These are phyloP conservation scores for Scedosporium aurantiacum DNA, from an alignment of 2,329 filamentous ascomycete genomes.

Conservation along the genomic window DNA sequence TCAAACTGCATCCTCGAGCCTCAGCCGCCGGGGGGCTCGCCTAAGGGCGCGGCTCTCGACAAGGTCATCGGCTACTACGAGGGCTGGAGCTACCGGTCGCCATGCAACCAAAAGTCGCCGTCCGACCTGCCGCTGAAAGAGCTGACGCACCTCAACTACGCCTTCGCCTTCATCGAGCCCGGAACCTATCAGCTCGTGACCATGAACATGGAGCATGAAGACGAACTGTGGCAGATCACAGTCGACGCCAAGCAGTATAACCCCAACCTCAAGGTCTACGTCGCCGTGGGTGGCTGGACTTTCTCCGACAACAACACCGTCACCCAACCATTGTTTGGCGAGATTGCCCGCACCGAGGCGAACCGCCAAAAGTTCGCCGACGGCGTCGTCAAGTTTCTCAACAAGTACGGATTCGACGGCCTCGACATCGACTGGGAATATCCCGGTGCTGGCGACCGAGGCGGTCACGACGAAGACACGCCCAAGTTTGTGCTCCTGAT, in stretches of 20 bases:
- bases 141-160: constrained; percentile 15
- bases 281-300: constrained; percentile 24
- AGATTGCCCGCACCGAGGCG: background rate
- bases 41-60: background rate
- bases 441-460: constrained; percentile 9
- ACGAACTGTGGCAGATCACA: too few relatives aligned
- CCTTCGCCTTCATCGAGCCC: constrained; percentile 16
- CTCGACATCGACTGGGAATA: constrained; percentile 37
- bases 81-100: constrained; percentile 7
- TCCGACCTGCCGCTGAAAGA: constrained; percentile 6
- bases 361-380: constrained; percentile 23
- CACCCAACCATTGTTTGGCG: constrained; percentile 14
- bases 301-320: constrained; percentile 19
- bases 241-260: background rate
- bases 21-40: background rate
- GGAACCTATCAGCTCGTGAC: constrained; percentile 13
- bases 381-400: constrained; percentile 26
- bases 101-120: background rate
- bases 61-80: constrained; percentile 14
- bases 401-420: constrained; percentile 30
- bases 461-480: constrained; percentile 8
- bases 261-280: constrained; percentile 17
- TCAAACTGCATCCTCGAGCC: constrained; percentile 12
- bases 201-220: constrained; percentile 12
- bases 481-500: constrained; percentile 15